Conservation (phyloP, 495 filamentous ascomycete genomes). For the Aspergillus affinis region DNA sequence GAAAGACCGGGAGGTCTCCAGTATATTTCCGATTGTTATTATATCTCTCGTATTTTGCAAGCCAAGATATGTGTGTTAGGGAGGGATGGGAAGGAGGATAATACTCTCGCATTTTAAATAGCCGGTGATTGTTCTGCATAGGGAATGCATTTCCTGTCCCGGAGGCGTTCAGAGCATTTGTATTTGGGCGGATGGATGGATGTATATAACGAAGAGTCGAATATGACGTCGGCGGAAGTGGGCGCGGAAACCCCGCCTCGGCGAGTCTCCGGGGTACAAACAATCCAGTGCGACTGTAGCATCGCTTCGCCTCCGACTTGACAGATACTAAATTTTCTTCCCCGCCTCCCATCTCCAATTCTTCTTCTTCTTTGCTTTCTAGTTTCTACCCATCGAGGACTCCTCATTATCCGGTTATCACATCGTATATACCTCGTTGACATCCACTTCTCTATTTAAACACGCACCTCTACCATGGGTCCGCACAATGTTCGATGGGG, state of each 20-base stretch:
- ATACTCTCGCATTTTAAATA: slow-evolving; percentile 12
- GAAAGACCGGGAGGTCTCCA: not conserved
- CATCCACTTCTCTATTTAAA: not conserved
- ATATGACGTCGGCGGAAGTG: not conserved
- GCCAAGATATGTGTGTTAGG: slow-evolving; percentile 9
- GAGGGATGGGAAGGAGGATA: slow-evolving; percentile 3
- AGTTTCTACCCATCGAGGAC: not conserved
- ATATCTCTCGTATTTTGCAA: not conserved
- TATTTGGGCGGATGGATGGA: not conserved
- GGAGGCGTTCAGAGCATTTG: not conserved
- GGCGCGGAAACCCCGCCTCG: not conserved
- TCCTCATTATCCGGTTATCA: too few species aligned
- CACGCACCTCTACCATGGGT: slow-evolving; percentile 30
- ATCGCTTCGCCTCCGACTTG: not conserved
- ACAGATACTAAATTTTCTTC: not conserved
- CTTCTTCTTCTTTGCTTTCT: slow-evolving; percentile 7
- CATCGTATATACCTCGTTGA: too few species aligned
- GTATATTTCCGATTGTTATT: not conserved
- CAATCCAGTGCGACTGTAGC: not conserved
- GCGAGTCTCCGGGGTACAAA: not conserved
- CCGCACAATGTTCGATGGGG: slow-evolving; percentile 72
- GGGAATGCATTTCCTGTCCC: not conserved
- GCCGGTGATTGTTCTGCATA: slow-evolving; percentile 20
- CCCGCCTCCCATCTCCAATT: slow-evolving; percentile 2
- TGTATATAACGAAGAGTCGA: not conserved